phyloP scores from a whole-genome alignment of 306 rosid genomes.

The Leucaena leucocephala region DNA sequence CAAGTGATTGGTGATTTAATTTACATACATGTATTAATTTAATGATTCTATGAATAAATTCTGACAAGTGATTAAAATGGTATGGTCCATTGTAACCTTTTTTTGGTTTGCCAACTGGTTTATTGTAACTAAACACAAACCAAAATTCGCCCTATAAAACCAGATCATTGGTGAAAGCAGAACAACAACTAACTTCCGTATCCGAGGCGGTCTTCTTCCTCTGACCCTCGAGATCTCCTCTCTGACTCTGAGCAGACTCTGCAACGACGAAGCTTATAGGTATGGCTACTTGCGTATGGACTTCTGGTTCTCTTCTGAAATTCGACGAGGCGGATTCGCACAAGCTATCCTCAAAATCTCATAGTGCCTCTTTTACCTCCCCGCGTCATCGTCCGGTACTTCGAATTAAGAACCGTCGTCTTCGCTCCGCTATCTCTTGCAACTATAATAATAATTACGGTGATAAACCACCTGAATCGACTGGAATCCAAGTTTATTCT shows the following conservation, averaged over 20 bases:
- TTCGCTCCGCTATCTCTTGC: conserved; percentile 40
- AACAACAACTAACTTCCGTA: too few relatives aligned
- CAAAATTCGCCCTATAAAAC: too few relatives aligned
- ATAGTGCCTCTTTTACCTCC: conserved; percentile 8
- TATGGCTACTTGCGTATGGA: conserved; percentile 47
- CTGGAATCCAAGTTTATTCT: conserved; percentile 73
- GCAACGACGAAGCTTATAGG: neutral
- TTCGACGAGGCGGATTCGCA: neutral
- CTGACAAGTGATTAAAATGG: too few relatives aligned
- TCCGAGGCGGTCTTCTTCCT: neutral
- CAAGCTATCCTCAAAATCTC: conserved; percentile 25
- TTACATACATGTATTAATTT: too few relatives aligned
- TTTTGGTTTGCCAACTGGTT: too few relatives aligned
- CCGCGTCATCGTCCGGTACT: neutral
- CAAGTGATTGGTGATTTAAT: too few relatives aligned
- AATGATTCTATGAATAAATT: too few relatives aligned
- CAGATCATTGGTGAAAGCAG: too few relatives aligned
- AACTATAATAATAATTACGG: conserved; percentile 35
- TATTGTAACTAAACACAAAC: too few relatives aligned
- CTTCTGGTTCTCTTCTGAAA: conserved; percentile 30
- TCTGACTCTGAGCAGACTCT: neutral
- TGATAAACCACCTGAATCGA: conserved; percentile 40
- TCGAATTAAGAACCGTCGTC: conserved; percentile 10
- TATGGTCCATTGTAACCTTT: too few relatives aligned
- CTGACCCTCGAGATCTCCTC: neutral